Evolutionary conservation across 75 land plant genomes (phyloP), one percentile per base, ranked within the genome.

Genomic region (Cryptomeria japonica): DNA sequence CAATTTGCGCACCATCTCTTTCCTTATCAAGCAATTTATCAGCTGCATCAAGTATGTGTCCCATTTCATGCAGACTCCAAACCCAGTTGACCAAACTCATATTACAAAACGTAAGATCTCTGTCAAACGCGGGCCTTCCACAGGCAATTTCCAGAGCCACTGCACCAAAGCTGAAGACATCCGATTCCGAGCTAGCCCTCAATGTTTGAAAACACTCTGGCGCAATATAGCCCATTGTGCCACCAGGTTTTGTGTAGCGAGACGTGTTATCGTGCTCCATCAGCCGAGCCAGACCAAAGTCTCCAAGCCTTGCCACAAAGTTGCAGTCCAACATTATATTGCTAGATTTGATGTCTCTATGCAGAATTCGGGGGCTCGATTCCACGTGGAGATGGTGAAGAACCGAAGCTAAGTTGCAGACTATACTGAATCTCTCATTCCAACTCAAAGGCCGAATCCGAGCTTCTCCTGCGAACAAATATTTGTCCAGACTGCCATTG

Each of bases 201-300:
- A 91, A 91, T 25, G 90, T 89, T 80, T 92, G 91, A 53, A 93
- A 86, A 91, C 94, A 95, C 87, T 95, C 96, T 1, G 96, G 96
- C 39, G 96, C 95, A 3, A 95, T 88, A 89, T 95, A 95, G 15
- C 55, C 55, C 22, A 93, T 86, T 5, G 99, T 96, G 38, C 99
- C 99, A 77, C 87, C 89, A 1, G 95, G 92, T 12, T 51, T 51
- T 51, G 55, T 51, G 32, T 93, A 93, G 55, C 93, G 94, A 55
- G 92, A 92, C 22, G 89, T 91, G 28, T 92, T 94, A 2, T 83
- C 89, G 11, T 42, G 47, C 25, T 86, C 93, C 16, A 96, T 87
- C 84, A 90, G 83, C 87, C 96, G 79, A 0, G 96, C 96, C 15
- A 95, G 89, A 18, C 97, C 97, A 73, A 96, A 42, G 44, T 42